A percentile compares a stretch with the other conserved stretches of the same genome.
Conservation (phyloP, 2,329 filamentous ascomycete genomes). For the Teratosphaeria nubilosa region DNA sequence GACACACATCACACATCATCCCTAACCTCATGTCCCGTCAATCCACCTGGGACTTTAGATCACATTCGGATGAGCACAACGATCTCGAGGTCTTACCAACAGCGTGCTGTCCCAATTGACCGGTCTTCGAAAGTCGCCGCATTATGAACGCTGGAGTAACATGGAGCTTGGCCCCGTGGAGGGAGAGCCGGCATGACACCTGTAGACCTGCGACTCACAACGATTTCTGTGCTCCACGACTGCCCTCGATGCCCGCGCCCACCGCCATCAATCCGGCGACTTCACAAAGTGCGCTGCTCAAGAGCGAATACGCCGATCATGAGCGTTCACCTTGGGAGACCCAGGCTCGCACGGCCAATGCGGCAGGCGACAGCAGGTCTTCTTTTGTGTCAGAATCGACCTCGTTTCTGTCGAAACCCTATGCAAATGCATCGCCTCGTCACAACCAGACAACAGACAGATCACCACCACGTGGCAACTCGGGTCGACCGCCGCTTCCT, state of each 20-base stretch:
- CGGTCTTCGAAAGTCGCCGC: not conserved
- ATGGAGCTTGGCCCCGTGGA: not conserved
- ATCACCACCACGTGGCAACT: constrained; percentile 8
- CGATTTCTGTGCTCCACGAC: constrained; percentile 7
- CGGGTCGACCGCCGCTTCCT: constrained; percentile 7
- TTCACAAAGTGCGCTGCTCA: constrained; percentile 7
- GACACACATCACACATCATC: not conserved
- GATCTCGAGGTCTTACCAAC: not conserved
- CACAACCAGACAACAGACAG: constrained; percentile 8
- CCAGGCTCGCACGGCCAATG: not conserved
- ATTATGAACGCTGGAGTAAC: not conserved
- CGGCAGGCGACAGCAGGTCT: not conserved
- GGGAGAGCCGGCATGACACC: not conserved
- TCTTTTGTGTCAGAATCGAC: not conserved
- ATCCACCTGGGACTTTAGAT: not conserved
- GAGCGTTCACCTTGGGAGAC: not conserved
- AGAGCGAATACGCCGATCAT: not conserved
- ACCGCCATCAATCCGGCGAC: constrained; percentile 8
- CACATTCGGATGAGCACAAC: not conserved
- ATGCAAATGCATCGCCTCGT: constrained; percentile 5
- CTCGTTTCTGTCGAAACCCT: constrained; percentile 1
- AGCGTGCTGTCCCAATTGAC: not conserved
- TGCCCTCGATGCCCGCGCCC: constrained; percentile 12
- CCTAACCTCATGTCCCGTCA: not conserved
- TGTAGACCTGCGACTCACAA: not conserved